Percentiles rank a stretch among this genome's conserved stretches.
Conservation (phyloP, 2,329 filamentous ascomycete genomes). For the Ophiostoma montium region DNA sequence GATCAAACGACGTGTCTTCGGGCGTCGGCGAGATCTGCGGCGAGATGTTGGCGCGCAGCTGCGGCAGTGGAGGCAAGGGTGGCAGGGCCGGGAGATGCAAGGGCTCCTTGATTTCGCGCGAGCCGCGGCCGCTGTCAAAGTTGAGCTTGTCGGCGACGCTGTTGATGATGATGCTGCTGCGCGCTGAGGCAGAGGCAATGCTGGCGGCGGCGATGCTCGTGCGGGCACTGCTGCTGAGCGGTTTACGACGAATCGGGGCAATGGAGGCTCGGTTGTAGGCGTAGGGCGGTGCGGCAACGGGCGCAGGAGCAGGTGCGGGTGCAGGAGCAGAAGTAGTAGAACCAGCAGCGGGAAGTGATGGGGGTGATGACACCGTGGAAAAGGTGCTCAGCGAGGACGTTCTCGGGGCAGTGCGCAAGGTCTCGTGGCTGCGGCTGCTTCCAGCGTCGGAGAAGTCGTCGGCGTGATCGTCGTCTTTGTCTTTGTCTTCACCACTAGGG, state of each 20-base stretch:
- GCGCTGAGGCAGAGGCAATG: conserved; percentile 14
- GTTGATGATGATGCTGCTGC: conserved; percentile 13
- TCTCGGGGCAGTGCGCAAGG: not conserved
- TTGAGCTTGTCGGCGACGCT: not conserved
- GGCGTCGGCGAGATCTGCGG: not conserved
- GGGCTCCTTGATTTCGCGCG: not conserved
- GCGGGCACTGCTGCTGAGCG: conserved; percentile 3
- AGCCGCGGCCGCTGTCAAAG: not conserved
- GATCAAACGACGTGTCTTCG: not conserved
- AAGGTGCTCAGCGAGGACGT: conserved; percentile 8
- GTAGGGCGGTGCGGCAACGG: not conserved
- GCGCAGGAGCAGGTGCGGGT: not conserved
- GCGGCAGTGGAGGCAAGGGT: not conserved
- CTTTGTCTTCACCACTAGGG: not conserved
- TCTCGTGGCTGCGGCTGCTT: not conserved
- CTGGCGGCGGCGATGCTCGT: not conserved
- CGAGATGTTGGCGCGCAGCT: not conserved
- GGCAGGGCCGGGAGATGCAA: not conserved
- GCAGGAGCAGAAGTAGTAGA: no score
- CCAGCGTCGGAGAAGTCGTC: not conserved
- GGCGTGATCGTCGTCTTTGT: no score
- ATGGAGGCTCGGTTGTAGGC: not conserved
- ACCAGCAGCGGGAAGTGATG: not conserved
- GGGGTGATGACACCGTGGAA: not conserved
- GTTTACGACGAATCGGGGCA: not conserved